Percentiles rank a stretch among this genome's conserved stretches.
Conservation (phyloP, 176 grass and related monocot species). For the Hordeum marinum region DNA sequence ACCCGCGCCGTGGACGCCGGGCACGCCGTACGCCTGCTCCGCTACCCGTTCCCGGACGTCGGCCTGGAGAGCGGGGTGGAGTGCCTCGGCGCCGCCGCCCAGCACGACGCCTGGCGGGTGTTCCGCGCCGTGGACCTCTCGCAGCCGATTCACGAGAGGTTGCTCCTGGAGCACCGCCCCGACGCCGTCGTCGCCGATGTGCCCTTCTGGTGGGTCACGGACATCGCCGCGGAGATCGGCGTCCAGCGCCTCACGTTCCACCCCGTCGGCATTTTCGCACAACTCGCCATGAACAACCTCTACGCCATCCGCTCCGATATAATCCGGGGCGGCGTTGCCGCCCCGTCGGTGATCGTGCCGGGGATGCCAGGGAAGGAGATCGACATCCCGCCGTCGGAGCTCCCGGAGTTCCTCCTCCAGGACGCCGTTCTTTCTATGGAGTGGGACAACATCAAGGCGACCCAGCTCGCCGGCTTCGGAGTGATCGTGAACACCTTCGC, state of each 20-base stretch:
- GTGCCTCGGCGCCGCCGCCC: slow-evolving; percentile 32
- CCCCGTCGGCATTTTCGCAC: slow-evolving; percentile 57
- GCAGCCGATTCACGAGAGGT: slow-evolving; percentile 31
- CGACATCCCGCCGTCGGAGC: slow-evolving; percentile 57
- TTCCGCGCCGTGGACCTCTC: slow-evolving; percentile 47
- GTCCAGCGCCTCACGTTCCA: slow-evolving; percentile 69
- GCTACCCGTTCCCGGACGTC: slow-evolving; percentile 62
- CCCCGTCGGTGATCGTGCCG: slow-evolving; percentile 30
- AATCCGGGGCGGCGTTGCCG: not conserved
- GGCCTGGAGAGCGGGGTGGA: slow-evolving; percentile 48
- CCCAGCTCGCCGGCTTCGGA: slow-evolving; percentile 54
- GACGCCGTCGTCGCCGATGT: slow-evolving; percentile 63
- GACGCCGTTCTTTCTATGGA: slow-evolving; percentile 40
- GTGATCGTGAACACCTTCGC: slow-evolving; percentile 73
- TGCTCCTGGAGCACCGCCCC: slow-evolving; percentile 53
- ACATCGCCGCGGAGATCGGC: slow-evolving; percentile 46
- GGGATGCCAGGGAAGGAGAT: slow-evolving; percentile 47
- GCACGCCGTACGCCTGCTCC: slow-evolving; percentile 21
- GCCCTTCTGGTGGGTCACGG: slow-evolving; percentile 49
- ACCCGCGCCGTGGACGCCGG: slow-evolving; percentile 10
- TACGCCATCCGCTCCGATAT: slow-evolving; percentile 37
- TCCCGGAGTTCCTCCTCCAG: slow-evolving; percentile 53
- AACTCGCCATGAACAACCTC: slow-evolving; percentile 61
- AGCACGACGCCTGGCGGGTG: slow-evolving; percentile 39
- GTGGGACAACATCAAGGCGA: slow-evolving; percentile 49